Evolutionary conservation across 495 filamentous ascomycete species (phyloP).

Genomic region (Aspergillus affinis): DNA sequence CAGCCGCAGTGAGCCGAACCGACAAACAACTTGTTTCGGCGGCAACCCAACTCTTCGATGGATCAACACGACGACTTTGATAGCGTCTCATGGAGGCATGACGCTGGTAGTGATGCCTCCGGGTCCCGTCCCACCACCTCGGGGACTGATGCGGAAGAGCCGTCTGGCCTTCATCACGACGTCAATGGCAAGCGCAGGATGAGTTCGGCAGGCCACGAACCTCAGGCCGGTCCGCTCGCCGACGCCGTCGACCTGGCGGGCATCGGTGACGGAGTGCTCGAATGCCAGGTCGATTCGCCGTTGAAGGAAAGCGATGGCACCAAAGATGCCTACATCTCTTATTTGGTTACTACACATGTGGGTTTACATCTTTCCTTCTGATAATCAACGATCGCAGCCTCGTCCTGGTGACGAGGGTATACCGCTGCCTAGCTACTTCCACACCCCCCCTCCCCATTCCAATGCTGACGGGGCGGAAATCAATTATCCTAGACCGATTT

Average conservation of each 20-base stretch:
- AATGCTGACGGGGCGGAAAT: slow-evolving; percentile 15
- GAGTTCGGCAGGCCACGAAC: slow-evolving; percentile 41
- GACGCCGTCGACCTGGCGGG: slow-evolving; percentile 64
- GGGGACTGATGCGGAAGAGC: slow-evolving; percentile 42
- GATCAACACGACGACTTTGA: slow-evolving; percentile 59
- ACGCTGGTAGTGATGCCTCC: slow-evolving; percentile 50
- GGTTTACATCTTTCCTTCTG: slow-evolving; percentile 24
- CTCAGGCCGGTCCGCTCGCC: slow-evolving; percentile 55
- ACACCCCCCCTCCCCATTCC: too few relatives aligned
- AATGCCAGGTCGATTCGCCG: slow-evolving; percentile 78
- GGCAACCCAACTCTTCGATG: slow-evolving; percentile 35
- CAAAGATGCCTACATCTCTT: slow-evolving; percentile 95
- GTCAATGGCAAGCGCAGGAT: slow-evolving; percentile 54
- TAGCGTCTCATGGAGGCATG: slow-evolving; percentile 57
- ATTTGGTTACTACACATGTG: slow-evolving; percentile 88
- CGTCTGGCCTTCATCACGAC: slow-evolving; percentile 32
- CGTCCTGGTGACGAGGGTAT: slow-evolving; percentile 13
- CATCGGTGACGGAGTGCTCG: slow-evolving; percentile 74
- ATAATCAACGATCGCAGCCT: slow-evolving; percentile 1
- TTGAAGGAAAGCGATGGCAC: slow-evolving; percentile 96
- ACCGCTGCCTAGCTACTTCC: background rate
- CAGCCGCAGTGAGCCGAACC: background rate
- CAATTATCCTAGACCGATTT: slow-evolving; percentile 73
- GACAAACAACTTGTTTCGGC: background rate
- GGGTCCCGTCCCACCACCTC: slow-evolving; percentile 43